Conservation (phyloP, 768 basidiomycete genomes). For the Boletus sp. region DNA sequence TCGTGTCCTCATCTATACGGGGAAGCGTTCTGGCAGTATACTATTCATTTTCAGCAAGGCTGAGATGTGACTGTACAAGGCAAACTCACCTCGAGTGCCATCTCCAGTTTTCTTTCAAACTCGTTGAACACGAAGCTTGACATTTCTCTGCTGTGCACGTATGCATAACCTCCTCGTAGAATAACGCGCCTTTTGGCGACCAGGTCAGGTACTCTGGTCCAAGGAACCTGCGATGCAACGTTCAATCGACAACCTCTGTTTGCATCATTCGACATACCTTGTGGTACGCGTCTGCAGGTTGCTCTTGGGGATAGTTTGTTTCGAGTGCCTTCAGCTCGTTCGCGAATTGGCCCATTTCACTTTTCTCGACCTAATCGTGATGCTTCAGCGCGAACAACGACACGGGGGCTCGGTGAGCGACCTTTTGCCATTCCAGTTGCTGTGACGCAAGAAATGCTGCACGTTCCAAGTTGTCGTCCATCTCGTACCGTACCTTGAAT, state of each 20-base stretch:
- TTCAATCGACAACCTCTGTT: background rate
- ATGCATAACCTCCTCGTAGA: constrained; percentile 80
- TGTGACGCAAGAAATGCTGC: constrained; percentile 53
- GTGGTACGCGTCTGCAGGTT: constrained; percentile 44
- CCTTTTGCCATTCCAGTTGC: constrained; percentile 64
- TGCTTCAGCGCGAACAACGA: constrained; percentile 1
- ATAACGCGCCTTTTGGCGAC: constrained; percentile 80
- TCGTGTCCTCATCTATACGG: constrained; percentile 90
- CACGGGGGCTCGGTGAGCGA: constrained; percentile 28
- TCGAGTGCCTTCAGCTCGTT: constrained; percentile 44
- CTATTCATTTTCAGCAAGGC: constrained; percentile 39
- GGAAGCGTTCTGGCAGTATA: constrained; percentile 82
- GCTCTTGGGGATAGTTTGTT: constrained; percentile 5
- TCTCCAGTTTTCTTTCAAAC: constrained; percentile 69
- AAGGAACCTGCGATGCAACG: constrained; percentile 67
- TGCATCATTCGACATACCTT: constrained; percentile 49
- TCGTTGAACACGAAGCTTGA: constrained; percentile 87
- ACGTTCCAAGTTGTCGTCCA: constrained; percentile 54
- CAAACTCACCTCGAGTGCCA: constrained; percentile 68
- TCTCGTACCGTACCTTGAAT: constrained; percentile 80
- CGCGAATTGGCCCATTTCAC: constrained; percentile 50
- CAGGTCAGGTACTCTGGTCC: constrained; percentile 93
- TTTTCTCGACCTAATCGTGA: constrained; percentile 46
- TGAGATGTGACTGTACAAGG: background rate
- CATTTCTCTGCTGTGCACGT: constrained; percentile 72